Conservation (phyloP, 345 rosid genomes). For the Eucalyptus pumila region DNA sequence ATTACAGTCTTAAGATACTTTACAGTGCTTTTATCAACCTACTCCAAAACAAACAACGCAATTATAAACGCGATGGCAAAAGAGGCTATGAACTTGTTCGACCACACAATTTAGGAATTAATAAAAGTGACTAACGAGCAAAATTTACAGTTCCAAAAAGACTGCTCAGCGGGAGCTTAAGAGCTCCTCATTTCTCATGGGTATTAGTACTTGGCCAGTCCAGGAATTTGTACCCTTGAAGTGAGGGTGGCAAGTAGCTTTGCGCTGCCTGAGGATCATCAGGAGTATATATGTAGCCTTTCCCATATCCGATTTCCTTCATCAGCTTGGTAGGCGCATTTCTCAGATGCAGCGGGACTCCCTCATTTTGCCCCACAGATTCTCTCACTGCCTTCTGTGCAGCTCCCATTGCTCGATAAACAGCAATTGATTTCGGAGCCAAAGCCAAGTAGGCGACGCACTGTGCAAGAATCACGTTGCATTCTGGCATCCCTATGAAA, state of each 20-base stretch:
- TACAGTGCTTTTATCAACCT: not conserved
- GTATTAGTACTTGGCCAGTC: conserved; percentile 37
- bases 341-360: conserved; percentile 78
- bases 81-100: not conserved
- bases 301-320: conserved; percentile 74
- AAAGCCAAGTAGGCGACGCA: conserved; percentile 73
- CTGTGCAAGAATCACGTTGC: conserved; percentile 69
- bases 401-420: conserved; percentile 52
- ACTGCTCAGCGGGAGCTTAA: not conserved
- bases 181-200: not conserved
- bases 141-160: not conserved
- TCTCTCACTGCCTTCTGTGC: conserved; percentile 63
- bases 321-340: conserved; percentile 78
- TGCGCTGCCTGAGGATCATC: conserved; percentile 46
- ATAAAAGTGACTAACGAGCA: not conserved
- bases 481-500: conserved; percentile 83
- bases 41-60: not conserved
- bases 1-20: not conserved
- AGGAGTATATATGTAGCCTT: conserved; percentile 71
- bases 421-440: conserved; percentile 68
- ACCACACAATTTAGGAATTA: not conserved
- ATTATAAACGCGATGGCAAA: not conserved
- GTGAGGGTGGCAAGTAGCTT: conserved; percentile 52
- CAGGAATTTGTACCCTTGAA: conserved; percentile 58
- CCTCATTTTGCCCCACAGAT: conserved; percentile 71